A percentile compares a stretch with the other conserved stretches of the same genome.
These are phyloP conservation scores for Cyclotella cryptica DNA, from an alignment of 108 stramenopile genomes.

Conservation along the genomic window DNA sequence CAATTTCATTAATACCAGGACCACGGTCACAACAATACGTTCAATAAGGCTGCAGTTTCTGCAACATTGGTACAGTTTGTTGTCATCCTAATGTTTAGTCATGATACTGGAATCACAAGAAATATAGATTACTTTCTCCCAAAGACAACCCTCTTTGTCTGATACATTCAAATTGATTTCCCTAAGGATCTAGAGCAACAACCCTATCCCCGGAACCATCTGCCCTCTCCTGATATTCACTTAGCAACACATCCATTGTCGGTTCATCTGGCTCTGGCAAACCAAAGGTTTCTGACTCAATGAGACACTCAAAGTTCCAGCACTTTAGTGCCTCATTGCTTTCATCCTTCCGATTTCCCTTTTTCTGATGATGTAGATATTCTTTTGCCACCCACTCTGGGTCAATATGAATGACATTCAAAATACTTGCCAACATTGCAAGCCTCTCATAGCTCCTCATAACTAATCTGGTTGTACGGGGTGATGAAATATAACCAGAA, in stretches of 20 bases:
- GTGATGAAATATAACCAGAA: slow-evolving; percentile 21
- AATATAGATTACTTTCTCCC: no score
- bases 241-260: not conserved
- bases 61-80: no score
- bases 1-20: no score
- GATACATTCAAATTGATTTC: no score
- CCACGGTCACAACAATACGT: no score
- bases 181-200: no score
- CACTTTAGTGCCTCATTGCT: slow-evolving; percentile 22
- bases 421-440: slow-evolving; percentile 14
- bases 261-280: not conserved
- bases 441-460: slow-evolving; percentile 7
- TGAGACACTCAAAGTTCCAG: slow-evolving; percentile 16
- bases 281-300: slow-evolving; percentile 8
- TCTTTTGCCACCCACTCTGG: slow-evolving; percentile 19
- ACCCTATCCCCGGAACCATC: not conserved
- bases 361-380: not conserved
- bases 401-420: slow-evolving; percentile 5
- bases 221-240: not conserved
- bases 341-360: slow-evolving; percentile 8
- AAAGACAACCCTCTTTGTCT: no score
- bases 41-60: no score
- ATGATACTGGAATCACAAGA: not conserved
- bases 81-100: no score
- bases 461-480: not conserved